phyloP scores from a whole-genome alignment of 2,329 filamentous ascomycete genomes.

The Gyromitra esculenta region DNA sequence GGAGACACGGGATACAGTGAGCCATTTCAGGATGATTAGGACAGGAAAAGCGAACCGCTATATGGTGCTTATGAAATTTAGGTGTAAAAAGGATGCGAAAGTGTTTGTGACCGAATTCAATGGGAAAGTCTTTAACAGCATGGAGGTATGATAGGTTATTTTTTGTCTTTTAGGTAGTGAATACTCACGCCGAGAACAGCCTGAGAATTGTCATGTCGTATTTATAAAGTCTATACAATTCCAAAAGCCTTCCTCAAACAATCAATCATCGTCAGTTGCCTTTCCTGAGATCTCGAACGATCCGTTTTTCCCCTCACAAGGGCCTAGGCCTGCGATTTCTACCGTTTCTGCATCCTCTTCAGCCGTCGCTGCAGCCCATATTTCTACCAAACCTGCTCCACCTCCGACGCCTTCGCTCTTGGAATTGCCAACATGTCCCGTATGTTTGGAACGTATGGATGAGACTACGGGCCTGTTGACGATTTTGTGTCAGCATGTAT shows the following conservation, averaged over 20 bases:
- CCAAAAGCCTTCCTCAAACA: constrained; percentile 63
- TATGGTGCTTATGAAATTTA: constrained; percentile 94
- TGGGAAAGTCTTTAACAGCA: constrained; percentile 89
- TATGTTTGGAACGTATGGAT: constrained; percentile 97
- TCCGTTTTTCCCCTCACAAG: constrained; percentile 58
- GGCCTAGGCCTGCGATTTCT: constrained; percentile 50
- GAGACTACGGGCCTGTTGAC: constrained; percentile 94
- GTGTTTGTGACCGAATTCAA: constrained; percentile 89
- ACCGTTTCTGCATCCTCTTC: constrained; percentile 46
- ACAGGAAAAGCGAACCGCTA: constrained; percentile 90
- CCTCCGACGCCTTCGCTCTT: constrained; percentile 84
- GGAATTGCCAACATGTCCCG: constrained; percentile 93
- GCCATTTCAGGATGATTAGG: constrained; percentile 93
- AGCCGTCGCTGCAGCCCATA: constrained; percentile 59
- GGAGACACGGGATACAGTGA: constrained; percentile 83
- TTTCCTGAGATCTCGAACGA: constrained; percentile 58
- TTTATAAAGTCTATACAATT: constrained; percentile 90
- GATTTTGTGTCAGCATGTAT: constrained; percentile 96
- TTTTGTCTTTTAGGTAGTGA: constrained; percentile 14
- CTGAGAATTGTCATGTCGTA: constrained; percentile 92
- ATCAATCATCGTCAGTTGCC: constrained; percentile 42
- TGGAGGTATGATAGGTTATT: constrained; percentile 72
- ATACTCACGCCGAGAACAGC: constrained; percentile 64
- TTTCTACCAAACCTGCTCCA: constrained; percentile 71
- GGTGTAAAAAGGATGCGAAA: constrained; percentile 75